Percentiles rank a stretch among this genome's conserved stretches.
Conservation (phyloP, 2,329 filamentous ascomycete genomes). For the Microcera coccophila region DNA sequence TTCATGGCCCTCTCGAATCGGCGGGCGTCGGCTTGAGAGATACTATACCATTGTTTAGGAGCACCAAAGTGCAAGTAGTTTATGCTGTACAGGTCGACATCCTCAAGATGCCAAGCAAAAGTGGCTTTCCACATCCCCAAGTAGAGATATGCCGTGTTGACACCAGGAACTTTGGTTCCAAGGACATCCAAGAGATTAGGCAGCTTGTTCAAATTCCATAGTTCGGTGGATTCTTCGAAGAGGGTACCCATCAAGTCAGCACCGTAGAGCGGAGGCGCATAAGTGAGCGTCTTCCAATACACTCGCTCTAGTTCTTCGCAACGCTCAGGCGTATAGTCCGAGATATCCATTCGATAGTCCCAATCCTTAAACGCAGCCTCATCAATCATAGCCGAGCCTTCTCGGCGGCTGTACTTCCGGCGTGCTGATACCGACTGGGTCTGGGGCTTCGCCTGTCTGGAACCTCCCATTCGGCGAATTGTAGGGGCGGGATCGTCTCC, state of each 20-base stretch:
- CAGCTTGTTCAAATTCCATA: slow-evolving; percentile 93
- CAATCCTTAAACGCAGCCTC: slow-evolving; percentile 88
- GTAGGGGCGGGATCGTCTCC: slow-evolving; percentile 37
- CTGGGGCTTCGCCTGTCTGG: slow-evolving; percentile 52
- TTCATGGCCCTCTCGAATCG: slow-evolving; percentile 95
- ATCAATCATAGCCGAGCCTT: slow-evolving; percentile 74
- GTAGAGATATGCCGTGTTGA: slow-evolving; percentile 97
- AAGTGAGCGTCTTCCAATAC: slow-evolving; percentile 97
- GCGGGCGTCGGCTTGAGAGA: slow-evolving; percentile 89
- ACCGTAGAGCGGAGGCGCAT: slow-evolving; percentile 90
- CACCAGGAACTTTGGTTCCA: slow-evolving; percentile 91
- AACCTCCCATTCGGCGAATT: slow-evolving; percentile 48
- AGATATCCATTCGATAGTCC: slow-evolving; percentile 82
- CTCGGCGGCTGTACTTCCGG: slow-evolving; percentile 78
- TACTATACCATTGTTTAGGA: slow-evolving; percentile 99
- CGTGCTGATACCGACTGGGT: slow-evolving; percentile 78
- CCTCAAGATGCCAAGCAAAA: slow-evolving; percentile 97
- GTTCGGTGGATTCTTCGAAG: slow-evolving; percentile 78
- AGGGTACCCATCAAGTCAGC: slow-evolving; percentile 95
- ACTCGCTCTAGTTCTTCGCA: slow-evolving; percentile 91
- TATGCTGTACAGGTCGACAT: slow-evolving; percentile 98
- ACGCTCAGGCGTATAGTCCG: slow-evolving; percentile 84
- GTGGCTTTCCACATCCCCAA: slow-evolving; percentile 99
- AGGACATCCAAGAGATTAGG: slow-evolving; percentile 91
- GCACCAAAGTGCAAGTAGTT: slow-evolving; percentile 99